Conservation (phyloP, 768 basidiomycete genomes). For the Leccinum broughii region DNA sequence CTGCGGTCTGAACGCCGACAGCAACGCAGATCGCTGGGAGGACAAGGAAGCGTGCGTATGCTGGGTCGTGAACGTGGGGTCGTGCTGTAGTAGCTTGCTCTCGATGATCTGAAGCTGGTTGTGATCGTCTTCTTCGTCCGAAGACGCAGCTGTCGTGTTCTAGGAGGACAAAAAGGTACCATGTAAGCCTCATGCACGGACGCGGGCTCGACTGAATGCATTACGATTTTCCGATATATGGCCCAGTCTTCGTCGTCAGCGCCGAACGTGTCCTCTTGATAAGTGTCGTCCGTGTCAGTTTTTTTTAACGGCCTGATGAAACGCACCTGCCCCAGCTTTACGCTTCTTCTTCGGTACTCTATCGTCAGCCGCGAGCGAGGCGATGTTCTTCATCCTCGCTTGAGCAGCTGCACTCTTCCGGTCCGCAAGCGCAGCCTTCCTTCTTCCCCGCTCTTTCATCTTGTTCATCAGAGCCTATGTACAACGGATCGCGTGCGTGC, state of each 20-base stretch:
- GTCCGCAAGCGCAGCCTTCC: constrained; percentile 82
- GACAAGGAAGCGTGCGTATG: constrained; percentile 81
- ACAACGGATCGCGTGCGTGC: neutral
- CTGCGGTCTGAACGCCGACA: constrained; percentile 80
- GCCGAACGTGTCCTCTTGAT: constrained; percentile 87
- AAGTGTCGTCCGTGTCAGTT: constrained; percentile 2
- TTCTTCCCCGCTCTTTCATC: constrained; percentile 80
- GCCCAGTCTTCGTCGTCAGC: constrained; percentile 96
- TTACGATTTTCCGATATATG: constrained; percentile 94
- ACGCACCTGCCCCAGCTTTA: constrained; percentile 74
- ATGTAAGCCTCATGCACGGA: neutral
- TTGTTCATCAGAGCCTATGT: constrained; percentile 71
- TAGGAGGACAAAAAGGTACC: constrained; percentile 26
- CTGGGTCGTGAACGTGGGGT: constrained; percentile 79
- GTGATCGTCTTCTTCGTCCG: constrained; percentile 89
- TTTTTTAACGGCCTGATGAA: neutral
- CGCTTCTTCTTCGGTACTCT: constrained; percentile 81
- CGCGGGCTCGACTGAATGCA: constrained; percentile 19
- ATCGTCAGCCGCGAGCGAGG: constrained; percentile 86
- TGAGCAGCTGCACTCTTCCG: constrained; percentile 95
- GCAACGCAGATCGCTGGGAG: constrained; percentile 77
- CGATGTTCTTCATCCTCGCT: constrained; percentile 94
- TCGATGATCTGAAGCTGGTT: constrained; percentile 73
- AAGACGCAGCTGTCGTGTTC: constrained; percentile 72
- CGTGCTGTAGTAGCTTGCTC: constrained; percentile 74